Base-by-base conservation (phyloP, 2,329 filamentous ascomycete species). In the Colletotrichum lupini region DNA sequence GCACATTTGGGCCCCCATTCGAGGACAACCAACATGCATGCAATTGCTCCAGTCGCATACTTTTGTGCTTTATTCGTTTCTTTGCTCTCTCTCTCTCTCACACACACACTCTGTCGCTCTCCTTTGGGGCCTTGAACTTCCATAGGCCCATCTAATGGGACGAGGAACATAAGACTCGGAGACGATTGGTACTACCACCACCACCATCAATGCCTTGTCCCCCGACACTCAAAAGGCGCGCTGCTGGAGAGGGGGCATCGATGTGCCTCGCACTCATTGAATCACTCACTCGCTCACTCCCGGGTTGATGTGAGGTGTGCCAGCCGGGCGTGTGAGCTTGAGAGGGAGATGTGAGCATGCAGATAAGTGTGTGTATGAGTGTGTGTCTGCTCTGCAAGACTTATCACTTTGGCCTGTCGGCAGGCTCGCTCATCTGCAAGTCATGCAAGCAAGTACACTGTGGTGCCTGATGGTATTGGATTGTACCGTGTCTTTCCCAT, bases 361-460 rank as follows among this genome's bases (percentile, higher is more conserved):
- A 57, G 57, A 24, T 65, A 32, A 59, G 52, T 42, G 56, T 60
- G 68, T 56, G 66, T 37, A 35, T 35, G 32, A n/a, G 22, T 64
- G 26, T 64, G 46, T 68, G 42, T 58, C 37, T 63, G 60, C 70
- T 60, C 60, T 55, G 70, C 70, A 65, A 60, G 67, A 73, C 70
- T 70, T 64, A 67, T 69, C 67, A 65, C 56, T 70, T 9, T 53
- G 35, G 56, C 62, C 56, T 26, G 24, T 61, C 56, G 46, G 59
- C 59, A 53, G 22, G 66, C 69, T 70, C 59, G 35, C 66, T 65
- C 55, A 55, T 61, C 58, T 72, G 69, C 69, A 72, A 72, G 69
- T 28, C 56, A 59, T 64, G 59, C 59, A 62, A 59, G 58, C 49
- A 64, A 65, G 70, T 73, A 73, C 70, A 69, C 60, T 56, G 70